Evolutionary conservation across 768 basidiomycete species (phyloP), one percentile per base, ranked within the genome.

Genomic region (Russula sp.): DNA sequence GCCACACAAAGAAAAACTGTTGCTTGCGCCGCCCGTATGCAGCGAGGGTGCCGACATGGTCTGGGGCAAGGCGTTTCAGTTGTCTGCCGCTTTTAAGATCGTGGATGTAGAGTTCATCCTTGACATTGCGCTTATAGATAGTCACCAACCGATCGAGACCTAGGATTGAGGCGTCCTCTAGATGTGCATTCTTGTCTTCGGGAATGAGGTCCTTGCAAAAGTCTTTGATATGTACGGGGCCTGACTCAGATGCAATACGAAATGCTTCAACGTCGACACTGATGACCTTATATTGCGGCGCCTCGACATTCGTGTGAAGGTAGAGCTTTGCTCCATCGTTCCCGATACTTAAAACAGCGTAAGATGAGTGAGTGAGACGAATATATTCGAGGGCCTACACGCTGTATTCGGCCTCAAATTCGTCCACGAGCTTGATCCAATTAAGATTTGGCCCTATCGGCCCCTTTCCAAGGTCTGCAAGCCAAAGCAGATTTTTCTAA

Each of bases 51-150:
- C 91, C 91, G 44, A 93, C 84, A 61, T 87, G 85, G 56, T 87
- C 83, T 14, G 80, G 73, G 5, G 81, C 86, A 27, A 93, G 72
- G 16, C 84, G 86, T 20, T 73, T 71, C 55, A 88, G 65, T 54
- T 75, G 78, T 65, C 76, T 68, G 32, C 91, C 90, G 5, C 73
- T 71, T 52, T 79, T 75, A 40, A 81, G 68, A 55, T 66, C 75
- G 73, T 89, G 85, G 48, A 94, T 71, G 72, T 90, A 89, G 37
- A 93, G 78, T 73, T 91, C 87, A 69, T 92, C 89, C 63, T 85
- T 87, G 70, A 92, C 91, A 69, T 93, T 88, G 57, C 83, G 81
- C 68, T 88, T 87, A 77, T 90, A 91, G 47, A 80, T 74, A 18
- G 87, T 71, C 8, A 79, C 81, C 59, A 92, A 77, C 49, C 80